Conservation (phyloP, 805 yeast genomes). For the Millerozyma acaciae region DNA sequence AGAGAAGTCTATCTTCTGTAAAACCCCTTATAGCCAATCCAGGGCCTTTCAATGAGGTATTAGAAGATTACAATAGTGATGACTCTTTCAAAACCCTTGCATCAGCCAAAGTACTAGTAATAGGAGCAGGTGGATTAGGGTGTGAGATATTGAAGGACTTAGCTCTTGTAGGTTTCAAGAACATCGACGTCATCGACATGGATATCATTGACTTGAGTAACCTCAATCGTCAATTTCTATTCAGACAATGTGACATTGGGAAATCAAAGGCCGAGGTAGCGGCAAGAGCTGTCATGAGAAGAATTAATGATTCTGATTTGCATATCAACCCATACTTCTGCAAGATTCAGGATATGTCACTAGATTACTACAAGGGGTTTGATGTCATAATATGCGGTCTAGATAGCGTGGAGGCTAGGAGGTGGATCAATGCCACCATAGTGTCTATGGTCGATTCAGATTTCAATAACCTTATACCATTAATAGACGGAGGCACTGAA, state of each 20-base stretch:
- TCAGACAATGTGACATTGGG: conserved; percentile 60
- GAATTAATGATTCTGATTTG: conserved; percentile 38
- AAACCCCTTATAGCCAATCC: conserved; percentile 14
- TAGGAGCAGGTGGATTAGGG: conserved; percentile 85
- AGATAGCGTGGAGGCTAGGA: conserved; percentile 83
- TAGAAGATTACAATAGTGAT: conserved; percentile 26
- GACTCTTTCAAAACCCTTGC: conserved; percentile 21
- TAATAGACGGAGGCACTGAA: conserved; percentile 95
- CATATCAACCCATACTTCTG: conserved; percentile 57
- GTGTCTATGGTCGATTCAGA: conserved; percentile 58
- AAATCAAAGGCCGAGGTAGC: conserved; percentile 65
- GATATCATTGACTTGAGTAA: conserved; percentile 78
- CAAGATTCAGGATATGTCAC: conserved; percentile 55
- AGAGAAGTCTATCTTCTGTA: background rate
- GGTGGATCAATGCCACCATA: conserved; percentile 78
- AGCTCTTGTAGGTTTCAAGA: conserved; percentile 62
- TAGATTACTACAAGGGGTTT: conserved; percentile 63
- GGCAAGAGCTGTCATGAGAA: conserved; percentile 46
- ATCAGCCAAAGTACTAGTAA: conserved; percentile 33
- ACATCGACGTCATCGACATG: conserved; percentile 73
- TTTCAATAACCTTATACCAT: conserved; percentile 29
- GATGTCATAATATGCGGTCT: conserved; percentile 78
- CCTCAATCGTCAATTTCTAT: conserved; percentile 72
- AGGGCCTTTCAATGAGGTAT: conserved; percentile 41
- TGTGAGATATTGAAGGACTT: conserved; percentile 75